phyloP scores from a whole-genome alignment of 495 filamentous ascomycete species.

The Xylaria longipes region DNA sequence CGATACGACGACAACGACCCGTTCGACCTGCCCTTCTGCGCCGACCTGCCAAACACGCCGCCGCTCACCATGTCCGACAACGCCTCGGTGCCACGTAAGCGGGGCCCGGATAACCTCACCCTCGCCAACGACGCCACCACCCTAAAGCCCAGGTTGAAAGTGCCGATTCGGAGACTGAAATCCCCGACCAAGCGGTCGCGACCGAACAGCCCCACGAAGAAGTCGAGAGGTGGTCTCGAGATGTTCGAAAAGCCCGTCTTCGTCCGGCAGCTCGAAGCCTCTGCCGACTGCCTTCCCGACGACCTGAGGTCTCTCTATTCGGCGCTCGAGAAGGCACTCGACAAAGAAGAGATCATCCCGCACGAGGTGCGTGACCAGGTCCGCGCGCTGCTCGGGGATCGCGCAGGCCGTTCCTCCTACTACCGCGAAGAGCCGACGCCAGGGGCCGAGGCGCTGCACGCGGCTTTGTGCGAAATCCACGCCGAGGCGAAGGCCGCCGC shows the following conservation, averaged over 20 bases:
- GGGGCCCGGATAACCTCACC: too few species aligned
- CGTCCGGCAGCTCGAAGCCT: background rate
- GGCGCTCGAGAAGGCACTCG: background rate
- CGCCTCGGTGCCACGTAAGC: too few species aligned
- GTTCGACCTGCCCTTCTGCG: too few species aligned
- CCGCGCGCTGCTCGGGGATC: background rate
- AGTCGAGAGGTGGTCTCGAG: background rate
- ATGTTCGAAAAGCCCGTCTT: background rate
- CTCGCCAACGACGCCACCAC: too few species aligned
- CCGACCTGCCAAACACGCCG: too few species aligned
- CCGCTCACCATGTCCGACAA: too few species aligned
- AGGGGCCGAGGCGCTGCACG: background rate
- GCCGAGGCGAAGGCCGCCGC: background rate
- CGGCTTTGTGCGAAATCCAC: background rate
- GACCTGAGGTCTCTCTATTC: background rate
- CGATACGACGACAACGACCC: too few species aligned
- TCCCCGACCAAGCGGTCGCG: background rate
- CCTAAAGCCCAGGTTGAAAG: too few species aligned
- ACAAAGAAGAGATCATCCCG: background rate
- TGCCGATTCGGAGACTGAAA: too few species aligned
- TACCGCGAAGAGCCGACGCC: background rate
- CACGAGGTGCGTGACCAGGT: background rate
- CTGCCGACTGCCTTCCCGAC: background rate
- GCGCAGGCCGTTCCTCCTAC: background rate
- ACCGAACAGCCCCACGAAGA: background rate